Evolutionary conservation across 805 yeast genomes (phyloP).

Genomic region (Tetrapisispora iriomotensis): DNA sequence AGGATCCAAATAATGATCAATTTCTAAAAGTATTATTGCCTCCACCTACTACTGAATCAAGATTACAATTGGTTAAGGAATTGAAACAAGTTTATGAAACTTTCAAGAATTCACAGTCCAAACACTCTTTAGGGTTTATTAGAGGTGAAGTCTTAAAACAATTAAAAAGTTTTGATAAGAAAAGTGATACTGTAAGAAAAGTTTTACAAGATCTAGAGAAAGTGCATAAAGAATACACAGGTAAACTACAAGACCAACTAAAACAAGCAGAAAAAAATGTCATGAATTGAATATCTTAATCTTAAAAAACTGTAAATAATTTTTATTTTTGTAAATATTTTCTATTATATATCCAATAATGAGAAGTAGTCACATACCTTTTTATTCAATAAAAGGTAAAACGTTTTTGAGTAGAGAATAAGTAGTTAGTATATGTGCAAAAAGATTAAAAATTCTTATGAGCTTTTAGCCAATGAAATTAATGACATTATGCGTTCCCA

Average conservation of each 20-base stretch:
- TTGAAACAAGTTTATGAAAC: constrained; percentile 60
- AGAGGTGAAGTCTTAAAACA: constrained; percentile 52
- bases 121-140: constrained; percentile 43
- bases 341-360: too few relatives aligned
- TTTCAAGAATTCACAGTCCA: constrained; percentile 42
- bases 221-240: constrained; percentile 53
- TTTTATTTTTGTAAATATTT: too few relatives aligned
- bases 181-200: constrained; percentile 46
- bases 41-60: constrained; percentile 60
- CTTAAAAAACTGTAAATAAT: too few relatives aligned
- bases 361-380: too few relatives aligned
- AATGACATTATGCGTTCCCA: constrained; percentile 60
- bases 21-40: constrained; percentile 67
- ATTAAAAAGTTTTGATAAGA: constrained; percentile 41
- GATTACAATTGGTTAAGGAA: constrained; percentile 42
- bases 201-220: constrained; percentile 55
- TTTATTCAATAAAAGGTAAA: too few relatives aligned
- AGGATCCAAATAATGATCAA: constrained; percentile 63
- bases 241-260: constrained; percentile 45
- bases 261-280: constrained; percentile 46
- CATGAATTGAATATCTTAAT: constrained; percentile 10
- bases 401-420: too few relatives aligned
- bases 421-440: too few relatives aligned
- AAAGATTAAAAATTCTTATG: too few relatives aligned
- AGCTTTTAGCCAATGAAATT: constrained; percentile 42